Evolutionary conservation across 352 stramenopile species (phyloP).

Genomic region (Pythium dissimile): DNA sequence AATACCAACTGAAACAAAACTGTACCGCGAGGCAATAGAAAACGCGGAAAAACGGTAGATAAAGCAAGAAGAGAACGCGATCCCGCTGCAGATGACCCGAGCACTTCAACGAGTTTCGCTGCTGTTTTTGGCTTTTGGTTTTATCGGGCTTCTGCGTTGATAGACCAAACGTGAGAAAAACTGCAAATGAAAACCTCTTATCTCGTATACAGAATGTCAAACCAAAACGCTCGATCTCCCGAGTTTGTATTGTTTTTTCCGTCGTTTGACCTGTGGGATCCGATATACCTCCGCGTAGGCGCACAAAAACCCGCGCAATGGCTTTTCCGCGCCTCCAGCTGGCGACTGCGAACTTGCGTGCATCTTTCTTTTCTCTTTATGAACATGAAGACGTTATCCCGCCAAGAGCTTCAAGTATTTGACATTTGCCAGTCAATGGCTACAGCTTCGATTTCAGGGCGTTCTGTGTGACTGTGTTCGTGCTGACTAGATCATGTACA

Average conservation of each 20-base stretch:
- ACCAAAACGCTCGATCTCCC: too few relatives aligned
- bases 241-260: background rate
- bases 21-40: background rate
- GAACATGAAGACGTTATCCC: constrained; percentile 7
- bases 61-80: background rate
- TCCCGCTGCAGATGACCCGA: background rate
- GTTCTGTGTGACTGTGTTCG: too few relatives aligned
- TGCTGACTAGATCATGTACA: background rate
- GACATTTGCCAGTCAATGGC: background rate
- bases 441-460: too few relatives aligned
- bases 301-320: too few relatives aligned
- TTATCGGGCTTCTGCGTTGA: too few relatives aligned
- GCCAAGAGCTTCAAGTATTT: constrained; percentile 12
- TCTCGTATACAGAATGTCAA: too few relatives aligned
- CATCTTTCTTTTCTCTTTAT: constrained; percentile 18
- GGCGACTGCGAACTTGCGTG: constrained; percentile 19
- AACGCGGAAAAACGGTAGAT: background rate
- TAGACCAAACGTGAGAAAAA: background rate
- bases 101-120: too few relatives aligned
- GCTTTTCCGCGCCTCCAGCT: constrained; percentile 9
- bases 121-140: too few relatives aligned
- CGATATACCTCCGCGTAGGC: too few relatives aligned
- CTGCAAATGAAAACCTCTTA: background rate
- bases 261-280: background rate
- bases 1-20: background rate